phyloP scores from a whole-genome alignment of 1,139 yeast genomes.

The Taphrina flavorubra region DNA sequence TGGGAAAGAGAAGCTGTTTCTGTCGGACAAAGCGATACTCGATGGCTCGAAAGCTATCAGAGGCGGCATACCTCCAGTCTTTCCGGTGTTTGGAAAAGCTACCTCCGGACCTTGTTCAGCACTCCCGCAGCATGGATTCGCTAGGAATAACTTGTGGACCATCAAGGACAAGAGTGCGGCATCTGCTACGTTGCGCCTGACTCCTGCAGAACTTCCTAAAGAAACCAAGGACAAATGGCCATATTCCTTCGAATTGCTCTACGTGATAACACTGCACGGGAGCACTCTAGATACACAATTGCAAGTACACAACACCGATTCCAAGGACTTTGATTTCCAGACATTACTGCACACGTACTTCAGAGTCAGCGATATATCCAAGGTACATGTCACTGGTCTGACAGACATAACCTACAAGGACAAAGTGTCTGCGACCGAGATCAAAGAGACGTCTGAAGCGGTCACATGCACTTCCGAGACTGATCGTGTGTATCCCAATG shows the following conservation, averaged over 20 bases:
- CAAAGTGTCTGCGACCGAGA: slow-evolving; percentile 58
- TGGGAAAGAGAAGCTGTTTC: slow-evolving; percentile 75
- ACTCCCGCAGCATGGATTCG: slow-evolving; percentile 96
- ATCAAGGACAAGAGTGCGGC: slow-evolving; percentile 59
- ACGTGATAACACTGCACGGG: slow-evolving; percentile 64
- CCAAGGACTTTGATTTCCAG: slow-evolving; percentile 72
- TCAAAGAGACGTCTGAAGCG: slow-evolving; percentile 6
- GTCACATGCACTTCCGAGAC: slow-evolving; percentile 26
- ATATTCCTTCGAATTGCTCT: slow-evolving; percentile 75
- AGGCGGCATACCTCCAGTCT: slow-evolving; percentile 84
- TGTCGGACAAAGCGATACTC: slow-evolving; percentile 72
- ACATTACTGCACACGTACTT: slow-evolving; percentile 96
- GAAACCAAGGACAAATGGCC: slow-evolving; percentile 66
- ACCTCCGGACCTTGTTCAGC: slow-evolving; percentile 56
- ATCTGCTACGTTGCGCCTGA: slow-evolving; percentile 84
- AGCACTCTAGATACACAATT: slow-evolving; percentile 69
- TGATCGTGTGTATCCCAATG: slow-evolving; percentile 39
- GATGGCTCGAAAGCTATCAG: slow-evolving; percentile 94
- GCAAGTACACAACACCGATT: slow-evolving; percentile 72
- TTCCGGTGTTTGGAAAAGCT: slow-evolving; percentile 75
- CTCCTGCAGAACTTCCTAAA: slow-evolving; percentile 75
- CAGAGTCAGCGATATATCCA: slow-evolving; percentile 66
- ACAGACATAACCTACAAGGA: slow-evolving; percentile 74
- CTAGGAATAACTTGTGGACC: slow-evolving; percentile 66
- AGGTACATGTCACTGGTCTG: slow-evolving; percentile 75